Percentiles rank a stretch among this genome's conserved stretches.
Evolutionary conservation across 768 basidiomycete species (phyloP).

Genomic region (Tulasnella sp.): DNA sequence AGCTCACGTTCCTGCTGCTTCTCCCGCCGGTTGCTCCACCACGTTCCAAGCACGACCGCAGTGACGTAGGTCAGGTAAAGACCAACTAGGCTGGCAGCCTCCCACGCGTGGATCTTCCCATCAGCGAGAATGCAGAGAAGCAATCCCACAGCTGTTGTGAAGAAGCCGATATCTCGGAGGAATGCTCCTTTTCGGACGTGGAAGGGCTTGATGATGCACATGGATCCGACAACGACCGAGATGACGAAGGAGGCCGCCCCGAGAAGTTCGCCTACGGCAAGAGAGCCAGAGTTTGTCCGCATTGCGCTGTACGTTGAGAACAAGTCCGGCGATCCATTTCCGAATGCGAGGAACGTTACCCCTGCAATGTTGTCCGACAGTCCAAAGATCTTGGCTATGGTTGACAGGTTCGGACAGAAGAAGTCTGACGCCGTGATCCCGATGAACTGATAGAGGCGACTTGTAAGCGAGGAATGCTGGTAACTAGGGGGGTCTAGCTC

Average conservation of each 20-base stretch:
- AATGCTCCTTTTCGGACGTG: slow-evolving; percentile 78
- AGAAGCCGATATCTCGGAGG: slow-evolving; percentile 93
- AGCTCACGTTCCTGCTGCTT: slow-evolving; percentile 53
- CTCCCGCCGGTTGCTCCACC: slow-evolving; percentile 69
- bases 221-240: slow-evolving; percentile 95
- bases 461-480: not conserved
- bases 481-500: not conserved
- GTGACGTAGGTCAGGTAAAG: slow-evolving; percentile 79
- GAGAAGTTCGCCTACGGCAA: slow-evolving; percentile 93
- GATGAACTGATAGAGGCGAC: slow-evolving; percentile 46
- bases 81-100: slow-evolving; percentile 69
- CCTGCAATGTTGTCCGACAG: slow-evolving; percentile 93
- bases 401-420: slow-evolving; percentile 94
- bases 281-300: slow-evolving; percentile 76
- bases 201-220: slow-evolving; percentile 97
- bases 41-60: slow-evolving; percentile 73
- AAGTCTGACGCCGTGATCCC: slow-evolving; percentile 96
- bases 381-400: slow-evolving; percentile 81
- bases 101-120: slow-evolving; percentile 67
- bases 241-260: slow-evolving; percentile 97
- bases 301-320: slow-evolving; percentile 96
- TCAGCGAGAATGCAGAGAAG: slow-evolving; percentile 80
- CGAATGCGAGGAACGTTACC: slow-evolving; percentile 95
- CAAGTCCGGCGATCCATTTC: slow-evolving; percentile 95
- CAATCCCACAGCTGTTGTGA: slow-evolving; percentile 77